phyloP scores from a whole-genome alignment of 2,329 filamentous ascomycete species.

The Stromatinia cepivora region DNA sequence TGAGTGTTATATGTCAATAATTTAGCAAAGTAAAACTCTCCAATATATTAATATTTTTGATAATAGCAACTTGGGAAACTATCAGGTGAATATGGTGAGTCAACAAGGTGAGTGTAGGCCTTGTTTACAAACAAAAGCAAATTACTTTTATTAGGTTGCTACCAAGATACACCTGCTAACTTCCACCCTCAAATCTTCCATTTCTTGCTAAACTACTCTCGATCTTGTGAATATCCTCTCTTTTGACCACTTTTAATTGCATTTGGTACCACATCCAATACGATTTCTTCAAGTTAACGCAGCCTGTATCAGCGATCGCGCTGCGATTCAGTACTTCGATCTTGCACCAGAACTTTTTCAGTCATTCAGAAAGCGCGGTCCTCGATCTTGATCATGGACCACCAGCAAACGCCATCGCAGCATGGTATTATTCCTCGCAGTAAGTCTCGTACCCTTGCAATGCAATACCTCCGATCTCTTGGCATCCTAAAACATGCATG shows the following conservation, averaged over 20 bases:
- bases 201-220: neutral
- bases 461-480: too few relatives aligned
- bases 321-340: neutral
- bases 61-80: neutral
- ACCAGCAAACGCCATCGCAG: neutral
- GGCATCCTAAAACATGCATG: neutral
- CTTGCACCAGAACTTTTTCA: neutral
- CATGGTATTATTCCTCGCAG: neutral
- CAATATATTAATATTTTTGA: neutral
- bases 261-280: neutral
- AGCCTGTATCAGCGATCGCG: neutral
- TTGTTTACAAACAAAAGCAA: constrained; percentile 11
- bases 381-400: neutral
- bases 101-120: neutral
- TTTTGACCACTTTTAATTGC: neutral
- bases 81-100: neutral
- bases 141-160: neutral
- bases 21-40: too few relatives aligned
- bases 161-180: neutral
- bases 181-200: neutral
- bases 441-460: neutral
- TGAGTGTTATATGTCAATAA: too few relatives aligned
- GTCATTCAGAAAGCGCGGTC: neutral
- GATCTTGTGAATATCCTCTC: neutral
- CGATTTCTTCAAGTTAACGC: neutral